These are phyloP conservation scores for Artomyces pyxidatus DNA, from an alignment of 768 basidiomycete genomes.

Conservation along the genomic window DNA sequence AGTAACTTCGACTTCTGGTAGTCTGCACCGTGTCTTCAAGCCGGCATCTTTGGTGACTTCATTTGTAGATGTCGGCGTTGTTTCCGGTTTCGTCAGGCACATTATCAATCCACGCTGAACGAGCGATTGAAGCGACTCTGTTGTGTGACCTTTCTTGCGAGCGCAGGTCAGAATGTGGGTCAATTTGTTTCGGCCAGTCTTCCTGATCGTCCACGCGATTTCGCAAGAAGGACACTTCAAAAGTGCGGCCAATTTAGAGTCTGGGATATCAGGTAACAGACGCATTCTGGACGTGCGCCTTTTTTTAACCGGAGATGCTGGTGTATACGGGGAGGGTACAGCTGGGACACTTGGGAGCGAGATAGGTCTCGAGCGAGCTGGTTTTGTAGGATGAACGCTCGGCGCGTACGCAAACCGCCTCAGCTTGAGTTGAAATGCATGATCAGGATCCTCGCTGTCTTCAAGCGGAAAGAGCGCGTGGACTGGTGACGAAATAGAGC, in stretches of 20 bases:
- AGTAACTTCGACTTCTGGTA: not conserved
- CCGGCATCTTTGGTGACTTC: slow-evolving; percentile 8
- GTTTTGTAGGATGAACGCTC: not conserved
- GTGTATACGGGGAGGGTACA: not conserved
- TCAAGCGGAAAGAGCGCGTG: not conserved
- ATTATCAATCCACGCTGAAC: slow-evolving; percentile 38
- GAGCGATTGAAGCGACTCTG: slow-evolving; percentile 47
- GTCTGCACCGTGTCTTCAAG: slow-evolving; percentile 7
- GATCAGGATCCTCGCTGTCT: not conserved
- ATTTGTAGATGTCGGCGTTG: slow-evolving; percentile 11
- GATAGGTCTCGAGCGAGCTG: not conserved
- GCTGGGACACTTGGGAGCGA: not conserved
- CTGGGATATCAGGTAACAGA: slow-evolving; percentile 29
- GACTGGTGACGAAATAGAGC: no score
- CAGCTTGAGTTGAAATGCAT: not conserved
- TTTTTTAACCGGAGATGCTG: not conserved
- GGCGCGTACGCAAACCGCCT: not conserved
- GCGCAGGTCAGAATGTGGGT: slow-evolving; percentile 63
- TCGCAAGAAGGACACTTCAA: slow-evolving; percentile 59
- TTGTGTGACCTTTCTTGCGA: slow-evolving; percentile 44
- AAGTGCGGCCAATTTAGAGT: slow-evolving; percentile 39
- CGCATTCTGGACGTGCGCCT: slow-evolving; percentile 3
- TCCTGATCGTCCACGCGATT: slow-evolving; percentile 60
- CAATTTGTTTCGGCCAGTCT: slow-evolving; percentile 54
- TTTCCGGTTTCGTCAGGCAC: not conserved